phyloP scores from a whole-genome alignment of 2,329 filamentous ascomycete genomes.

The Dactylellina leptospora region DNA sequence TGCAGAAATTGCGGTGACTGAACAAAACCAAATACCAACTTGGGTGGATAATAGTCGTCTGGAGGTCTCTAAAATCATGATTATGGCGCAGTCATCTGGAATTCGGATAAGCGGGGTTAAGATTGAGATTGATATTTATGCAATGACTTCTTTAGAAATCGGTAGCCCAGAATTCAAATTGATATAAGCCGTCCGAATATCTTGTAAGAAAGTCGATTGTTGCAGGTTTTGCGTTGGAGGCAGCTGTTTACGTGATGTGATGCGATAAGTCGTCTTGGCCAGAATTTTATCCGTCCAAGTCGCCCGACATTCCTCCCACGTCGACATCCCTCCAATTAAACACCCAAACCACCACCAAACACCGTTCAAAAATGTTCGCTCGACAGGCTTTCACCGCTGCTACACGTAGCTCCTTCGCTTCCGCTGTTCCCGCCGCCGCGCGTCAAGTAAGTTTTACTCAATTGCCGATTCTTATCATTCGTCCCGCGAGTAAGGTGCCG shows the following conservation, averaged over 20 bases:
- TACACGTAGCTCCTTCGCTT: slow-evolving; percentile 35
- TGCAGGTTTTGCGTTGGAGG: slow-evolving; percentile 39
- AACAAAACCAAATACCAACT: background rate
- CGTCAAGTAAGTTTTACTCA: slow-evolving; percentile 32
- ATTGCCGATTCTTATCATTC: background rate
- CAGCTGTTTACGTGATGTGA: slow-evolving; percentile 42
- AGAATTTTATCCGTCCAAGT: slow-evolving; percentile 7
- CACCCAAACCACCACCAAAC: background rate
- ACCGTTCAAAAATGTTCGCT: slow-evolving; percentile 43
- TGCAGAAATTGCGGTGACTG: background rate
- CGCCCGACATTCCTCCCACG: slow-evolving; percentile 1
- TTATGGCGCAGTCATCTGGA: background rate
- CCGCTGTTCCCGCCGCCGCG: slow-evolving; percentile 25
- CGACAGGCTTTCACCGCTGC: slow-evolving; percentile 43
- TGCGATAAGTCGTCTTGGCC: slow-evolving; percentile 11
- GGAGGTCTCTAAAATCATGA: background rate
- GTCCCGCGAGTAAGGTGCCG: background rate
- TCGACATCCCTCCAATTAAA: slow-evolving; percentile 5
- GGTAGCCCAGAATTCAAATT: no score
- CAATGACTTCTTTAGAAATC: no score
- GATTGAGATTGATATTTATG: no score
- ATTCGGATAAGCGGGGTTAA: background rate
- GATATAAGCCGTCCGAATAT: no score
- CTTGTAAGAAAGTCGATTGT: no score
- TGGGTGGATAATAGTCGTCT: background rate